Evolutionary conservation across 192 early-diverging fungal species (phyloP), one percentile per base, ranked within the genome.

Genomic region (Linnemannia zychae): DNA sequence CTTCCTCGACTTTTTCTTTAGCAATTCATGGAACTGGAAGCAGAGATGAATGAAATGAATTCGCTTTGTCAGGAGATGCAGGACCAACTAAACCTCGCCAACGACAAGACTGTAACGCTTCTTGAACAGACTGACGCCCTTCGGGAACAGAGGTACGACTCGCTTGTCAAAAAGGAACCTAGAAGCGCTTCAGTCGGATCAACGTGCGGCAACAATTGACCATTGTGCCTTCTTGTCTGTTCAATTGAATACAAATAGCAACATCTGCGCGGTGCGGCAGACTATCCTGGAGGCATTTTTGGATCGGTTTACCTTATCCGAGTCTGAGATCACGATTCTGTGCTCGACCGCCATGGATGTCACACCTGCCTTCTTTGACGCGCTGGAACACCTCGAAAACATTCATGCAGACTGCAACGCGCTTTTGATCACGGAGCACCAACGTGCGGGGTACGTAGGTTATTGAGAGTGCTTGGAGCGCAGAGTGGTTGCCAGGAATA

Each of bases 341-440:
- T 93, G 90, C 18, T 88, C 92, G 28, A 81, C 91, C 0, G 80
- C 82, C 24, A 67, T 87, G 28, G 82, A 84, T n/a, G 84, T 95
- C n/a, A 89, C 88, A 12, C 77, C 86, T 24, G 86, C 79, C 6
- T 97, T 96, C 75, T 97, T 97, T 90, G 90, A 92, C 13, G 94
- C 93, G 4, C 81, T 97, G 67, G 82, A 89, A 7, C 92, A 92
- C 50, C 76, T 96, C 28, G 91, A 94, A 72, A 89, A 93, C 65
- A 95, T 97, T 38, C 92, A 91, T 69, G 88, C 92, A 7, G 93
- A 96, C 78, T 96, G 95, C 86, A 90, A 94, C 81, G 85, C 91
- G 9, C 81, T 96, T 20, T 87, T 97, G 13, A 95, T 94, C 24
- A 94, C 93, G 4, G 93, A 94, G 28, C 89, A 95, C 52, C 95